Evolutionary conservation across 2,329 filamentous ascomycete genomes (phyloP), one percentile per base, ranked within the genome.

Genomic region (Cytospora chrysosperma): DNA sequence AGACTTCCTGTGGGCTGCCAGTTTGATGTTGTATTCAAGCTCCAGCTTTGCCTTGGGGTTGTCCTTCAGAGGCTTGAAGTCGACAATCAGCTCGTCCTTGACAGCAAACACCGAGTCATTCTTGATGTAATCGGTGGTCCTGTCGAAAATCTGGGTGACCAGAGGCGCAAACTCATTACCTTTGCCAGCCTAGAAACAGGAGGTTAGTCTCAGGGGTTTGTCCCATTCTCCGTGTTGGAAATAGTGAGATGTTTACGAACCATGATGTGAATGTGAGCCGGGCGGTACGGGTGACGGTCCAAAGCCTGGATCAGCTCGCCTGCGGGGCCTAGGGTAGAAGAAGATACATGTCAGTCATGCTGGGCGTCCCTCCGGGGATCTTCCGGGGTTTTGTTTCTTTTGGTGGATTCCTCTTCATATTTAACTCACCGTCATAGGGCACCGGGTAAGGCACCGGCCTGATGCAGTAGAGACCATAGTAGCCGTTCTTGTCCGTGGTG

Each of bases 131-230:
- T 82, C 78, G 73, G 84, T 81, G 63, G 80, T 76, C 56, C 80
- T 77, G 70, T 89, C 85, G 70, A 89, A 91, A 63, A 90, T 87
- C 70, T 91, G 88, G 0, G 88, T 89, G 1, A 85, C 86, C 52
- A 70, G 56, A 10, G 70, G 71, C 62, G 72, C 68, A 62, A 71
- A 72, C 34, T 67, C 49, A 27, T 69, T 59, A 8, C 59, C 59
- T 51, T 67, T 63, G 37, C 65, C 63, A 52, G 65, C 65, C 62
- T 67, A 10, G 17, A 37, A 13, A n/a, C 10, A 43, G 9, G 27
- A 12, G 19, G 24, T 66, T 40, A 66, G 65, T 32, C 19, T 52
- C 15, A 50, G 32, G 17, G 15, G 17, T n/a, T n/a, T n/a, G n/a
- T n/a, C n/a, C 13, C 4, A 9, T 9, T 12, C 4, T 17, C 6